Conservation (phyloP, 352 stramenopile genomes). For the Phytophthora cryptogea region DNA sequence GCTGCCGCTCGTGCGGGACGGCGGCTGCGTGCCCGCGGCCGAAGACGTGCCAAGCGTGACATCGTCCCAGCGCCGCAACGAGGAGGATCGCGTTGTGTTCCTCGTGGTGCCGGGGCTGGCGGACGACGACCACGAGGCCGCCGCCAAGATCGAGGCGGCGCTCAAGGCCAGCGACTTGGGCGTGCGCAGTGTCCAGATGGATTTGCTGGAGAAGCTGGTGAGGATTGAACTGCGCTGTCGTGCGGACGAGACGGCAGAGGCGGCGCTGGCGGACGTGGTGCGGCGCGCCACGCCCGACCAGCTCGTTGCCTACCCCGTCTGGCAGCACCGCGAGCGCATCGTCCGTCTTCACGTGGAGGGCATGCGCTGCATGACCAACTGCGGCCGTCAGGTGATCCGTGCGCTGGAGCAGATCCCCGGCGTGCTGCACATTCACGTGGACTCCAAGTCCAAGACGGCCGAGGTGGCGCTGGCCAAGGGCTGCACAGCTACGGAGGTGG, state of each 20-base stretch:
- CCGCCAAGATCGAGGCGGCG: constrained; percentile 34
- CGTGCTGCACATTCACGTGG: constrained; percentile 84
- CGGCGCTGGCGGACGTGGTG: constrained; percentile 63
- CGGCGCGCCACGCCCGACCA: constrained; percentile 41
- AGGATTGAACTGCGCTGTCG: constrained; percentile 59
- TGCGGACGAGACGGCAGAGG: constrained; percentile 49
- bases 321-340: constrained; percentile 82
- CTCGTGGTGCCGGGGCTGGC: constrained; percentile 63
- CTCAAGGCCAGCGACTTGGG: constrained; percentile 37
- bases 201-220: constrained; percentile 67
- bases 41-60: constrained; percentile 78
- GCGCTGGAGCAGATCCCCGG: constrained; percentile 82
- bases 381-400: constrained; percentile 75
- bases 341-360: constrained; percentile 76
- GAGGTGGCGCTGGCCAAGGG: constrained; percentile 79
- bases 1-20: constrained; percentile 36
- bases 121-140: constrained; percentile 27
- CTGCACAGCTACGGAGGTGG: constrained; percentile 81
- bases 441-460: constrained; percentile 80
- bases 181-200: constrained; percentile 60
- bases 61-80: constrained; percentile 50
- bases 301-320: constrained; percentile 80
- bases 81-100: constrained; percentile 75
- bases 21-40: constrained; percentile 58
- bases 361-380: constrained; percentile 91